Base-by-base conservation (phyloP, 805 yeast species). In the Yarrowia osloensis region DNA sequence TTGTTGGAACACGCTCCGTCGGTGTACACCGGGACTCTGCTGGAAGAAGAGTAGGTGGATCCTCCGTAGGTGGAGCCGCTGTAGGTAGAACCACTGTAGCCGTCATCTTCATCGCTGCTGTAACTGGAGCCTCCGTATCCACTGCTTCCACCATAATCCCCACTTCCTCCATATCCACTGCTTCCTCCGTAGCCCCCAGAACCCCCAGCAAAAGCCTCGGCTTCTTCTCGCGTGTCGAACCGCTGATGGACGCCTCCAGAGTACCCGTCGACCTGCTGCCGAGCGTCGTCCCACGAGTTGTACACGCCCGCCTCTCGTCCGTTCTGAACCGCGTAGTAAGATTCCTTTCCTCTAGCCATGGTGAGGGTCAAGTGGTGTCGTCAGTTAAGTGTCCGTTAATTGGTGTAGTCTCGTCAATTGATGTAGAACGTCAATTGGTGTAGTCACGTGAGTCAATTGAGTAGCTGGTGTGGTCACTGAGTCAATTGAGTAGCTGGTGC, bases 11-110 rank as follows among this genome's bases (percentile, higher is more conserved):
- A 37, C 3, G 44, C 61, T 35, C 44, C 61, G 13, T 54, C 61
- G 15, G 61, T 39, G 71, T 54, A 54, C 44, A 54, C 61, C 13
- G 28, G 26, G 3, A n/a, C 22, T 8, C 52, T 6, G 13, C 19
- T 15, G n/a, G n/a, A n/a, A n/a, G n/a, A n/a, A n/a, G n/a, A n/a
- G n/a, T n/a, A n/a, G 17, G 13, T n/a, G 22, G 13, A 13, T 19
- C 40, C 40, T 6, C 42, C 13, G 42, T 39, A 39, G 22, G 22
- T 19, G 24, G 42, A 39, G 12, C 39, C 39, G 31, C 31, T 8
- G 35, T 37, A 37, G 19, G 22, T n/a, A 9, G 42, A 19, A 13
- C 42, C 22, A 0, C 42, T 13, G 40, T 35, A 35, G 19, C n/a
- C n/a, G n/a, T n/a, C n/a, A n/a, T n/a, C n/a, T n/a, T n/a, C n/a